Evolutionary conservation across 805 yeast species (phyloP).

Genomic region (Cyberlindnera samutprakarnensis): DNA sequence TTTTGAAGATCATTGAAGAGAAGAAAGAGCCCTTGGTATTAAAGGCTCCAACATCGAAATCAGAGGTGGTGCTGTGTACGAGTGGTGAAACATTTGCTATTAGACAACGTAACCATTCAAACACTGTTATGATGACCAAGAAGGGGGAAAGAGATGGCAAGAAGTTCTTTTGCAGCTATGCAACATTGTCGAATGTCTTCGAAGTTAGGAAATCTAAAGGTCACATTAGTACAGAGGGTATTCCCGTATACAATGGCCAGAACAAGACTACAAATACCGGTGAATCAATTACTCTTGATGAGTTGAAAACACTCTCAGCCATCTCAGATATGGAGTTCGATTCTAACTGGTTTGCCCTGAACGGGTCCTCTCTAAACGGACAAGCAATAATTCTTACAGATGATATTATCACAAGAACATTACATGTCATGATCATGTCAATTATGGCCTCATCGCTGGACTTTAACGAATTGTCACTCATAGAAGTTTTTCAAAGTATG

Average conservation of each 20-base stretch:
- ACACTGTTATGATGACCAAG: constrained; percentile 56
- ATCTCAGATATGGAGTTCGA: constrained; percentile 50
- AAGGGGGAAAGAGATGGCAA: constrained; percentile 18
- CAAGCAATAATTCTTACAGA: constrained; percentile 29
- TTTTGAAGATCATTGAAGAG: constrained; percentile 30
- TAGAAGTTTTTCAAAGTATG: constrained; percentile 24
- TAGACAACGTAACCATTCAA: constrained; percentile 81
- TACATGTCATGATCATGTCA: constrained; percentile 32
- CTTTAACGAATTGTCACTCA: constrained; percentile 21
- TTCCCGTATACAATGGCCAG: constrained; percentile 34
- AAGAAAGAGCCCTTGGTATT: constrained; percentile 17
- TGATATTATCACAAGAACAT: constrained; percentile 25
- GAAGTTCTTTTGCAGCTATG: constrained; percentile 25
- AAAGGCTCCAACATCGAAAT: constrained; percentile 24
- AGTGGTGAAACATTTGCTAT: constrained; percentile 49
- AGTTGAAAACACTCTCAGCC: constrained; percentile 38
- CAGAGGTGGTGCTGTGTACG: constrained; percentile 58
- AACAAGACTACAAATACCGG: constrained; percentile 6
- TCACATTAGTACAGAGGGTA: constrained; percentile 20
- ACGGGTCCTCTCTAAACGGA: constrained; percentile 51
- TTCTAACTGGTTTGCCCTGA: constrained; percentile 39
- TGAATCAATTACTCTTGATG: constrained; percentile 13
- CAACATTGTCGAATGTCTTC: constrained; percentile 28
- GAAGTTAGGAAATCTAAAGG: constrained; percentile 31
- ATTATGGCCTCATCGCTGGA: constrained; percentile 29